Base-by-base conservation (phyloP, 2,329 filamentous ascomycete species). In the Nemania abortiva region DNA sequence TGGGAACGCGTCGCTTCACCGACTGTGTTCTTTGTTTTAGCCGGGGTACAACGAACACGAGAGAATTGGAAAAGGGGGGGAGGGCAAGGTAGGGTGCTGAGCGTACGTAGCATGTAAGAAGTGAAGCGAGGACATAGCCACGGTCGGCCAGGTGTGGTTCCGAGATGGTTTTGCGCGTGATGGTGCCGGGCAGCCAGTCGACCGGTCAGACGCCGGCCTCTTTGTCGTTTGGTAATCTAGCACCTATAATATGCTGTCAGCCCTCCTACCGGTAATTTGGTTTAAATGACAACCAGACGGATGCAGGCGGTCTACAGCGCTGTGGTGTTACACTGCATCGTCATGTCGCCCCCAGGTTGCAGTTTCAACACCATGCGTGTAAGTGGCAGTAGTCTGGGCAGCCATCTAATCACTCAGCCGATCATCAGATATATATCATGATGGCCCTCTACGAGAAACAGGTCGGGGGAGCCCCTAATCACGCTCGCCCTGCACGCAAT, bases 81-180 rank as follows among this genome's bases (percentile, higher is more conserved):
- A 42, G 42, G 58, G 42, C 6, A 34, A 52, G 53, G 29, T 13
- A 47, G 42, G 54, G 34, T 53, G 20, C 57, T 15, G 45, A 18
- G n/a, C 11, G 37, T 37, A 34, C 4, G 27, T 42, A 45, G 7
- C 22, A 63, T 39, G 52, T 42, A n/a, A 27, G 37, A 18, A 39
- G 39, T 39, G 57, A 54, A 54, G 18, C 11, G 24, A 49, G 10
- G 49, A 50, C 60, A 68, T 53, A 67, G 65, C 68, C 55, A 59
- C 64, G 37, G 47, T 20, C 50, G 47, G 58, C 34, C 39, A 56
- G 24, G 52, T 13, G 45, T 31, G 42, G 3, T 66, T 61, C 63
- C 60, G 69, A 68, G 54, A 63, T 55, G 57, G n/a, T 57, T 45
- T 24, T 45, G 42, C 3, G 31, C 57, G 57, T 63, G 11, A 63